Evolutionary conservation across 2,329 filamentous ascomycete genomes (phyloP).

Genomic region (Graphilbum fragrans): DNA sequence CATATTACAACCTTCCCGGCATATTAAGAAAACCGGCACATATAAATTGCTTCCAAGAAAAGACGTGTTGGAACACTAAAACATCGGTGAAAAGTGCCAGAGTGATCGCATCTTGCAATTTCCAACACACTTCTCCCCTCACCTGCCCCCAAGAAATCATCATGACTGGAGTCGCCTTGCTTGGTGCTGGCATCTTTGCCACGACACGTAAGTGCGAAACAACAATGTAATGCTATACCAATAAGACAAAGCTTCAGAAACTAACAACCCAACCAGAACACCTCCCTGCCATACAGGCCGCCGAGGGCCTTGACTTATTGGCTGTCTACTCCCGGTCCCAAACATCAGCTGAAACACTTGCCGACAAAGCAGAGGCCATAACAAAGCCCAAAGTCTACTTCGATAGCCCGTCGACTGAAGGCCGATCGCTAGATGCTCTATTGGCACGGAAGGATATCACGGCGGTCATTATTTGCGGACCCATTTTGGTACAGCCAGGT

Average conservation of each 20-base stretch:
- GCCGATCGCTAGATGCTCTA: constrained; percentile 29
- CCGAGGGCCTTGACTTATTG: constrained; percentile 35
- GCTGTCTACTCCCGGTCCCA: constrained; percentile 54
- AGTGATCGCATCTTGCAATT: no score
- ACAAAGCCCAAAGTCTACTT: constrained; percentile 38
- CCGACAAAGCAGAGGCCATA: background rate
- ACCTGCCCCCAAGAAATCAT: background rate
- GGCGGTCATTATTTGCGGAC: constrained; percentile 45
- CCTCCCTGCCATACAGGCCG: constrained; percentile 37
- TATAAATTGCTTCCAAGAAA: background rate
- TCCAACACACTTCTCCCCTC: background rate
- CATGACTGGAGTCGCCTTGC: constrained; percentile 15
- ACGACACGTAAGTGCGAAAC: constrained; percentile 12
- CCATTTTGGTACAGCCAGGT: constrained; percentile 46
- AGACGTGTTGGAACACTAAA: no score
- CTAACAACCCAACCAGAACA: constrained; percentile 1
- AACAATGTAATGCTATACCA: no score
- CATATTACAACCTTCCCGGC: background rate
- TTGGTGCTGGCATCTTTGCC: constrained; percentile 19
- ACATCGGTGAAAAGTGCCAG: no score
- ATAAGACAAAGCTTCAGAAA: background rate
- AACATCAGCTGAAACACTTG: constrained; percentile 28
- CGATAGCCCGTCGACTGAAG: constrained; percentile 25
- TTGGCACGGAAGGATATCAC: constrained; percentile 35
- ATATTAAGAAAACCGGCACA: background rate